Conservation (phyloP, 208 protist genomes). For the Leishmania tropica region DNA sequence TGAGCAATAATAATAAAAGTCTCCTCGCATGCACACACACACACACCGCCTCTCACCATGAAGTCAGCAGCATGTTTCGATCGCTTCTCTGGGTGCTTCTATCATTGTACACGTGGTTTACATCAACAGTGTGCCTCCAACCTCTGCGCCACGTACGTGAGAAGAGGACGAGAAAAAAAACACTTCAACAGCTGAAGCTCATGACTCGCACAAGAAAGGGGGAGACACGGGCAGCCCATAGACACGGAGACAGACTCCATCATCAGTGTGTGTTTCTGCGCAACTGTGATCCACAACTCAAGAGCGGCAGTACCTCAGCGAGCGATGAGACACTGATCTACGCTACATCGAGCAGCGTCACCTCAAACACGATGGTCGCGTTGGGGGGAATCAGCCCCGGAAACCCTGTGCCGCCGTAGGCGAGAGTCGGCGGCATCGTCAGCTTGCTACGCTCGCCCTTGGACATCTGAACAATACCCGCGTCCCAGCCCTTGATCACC, state of each 20-base stretch:
- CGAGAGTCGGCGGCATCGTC: conserved; percentile 88
- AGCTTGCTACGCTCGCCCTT: conserved; percentile 93
- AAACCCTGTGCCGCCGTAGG: conserved; percentile 90
- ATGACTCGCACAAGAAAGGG: neutral
- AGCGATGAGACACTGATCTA: conserved; percentile 24
- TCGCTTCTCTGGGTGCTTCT: neutral
- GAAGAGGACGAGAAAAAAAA: neutral
- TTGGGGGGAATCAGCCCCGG: conserved; percentile 90
- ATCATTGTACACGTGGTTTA: conserved; percentile 4
- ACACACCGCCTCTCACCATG: neutral
- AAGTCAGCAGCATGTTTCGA: neutral
- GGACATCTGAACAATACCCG: conserved; percentile 94
- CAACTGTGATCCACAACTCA: neutral
- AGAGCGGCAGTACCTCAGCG: neutral
- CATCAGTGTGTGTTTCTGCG: neutral
- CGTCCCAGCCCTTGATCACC: conserved; percentile 95
- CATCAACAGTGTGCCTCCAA: neutral
- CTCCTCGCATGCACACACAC: neutral
- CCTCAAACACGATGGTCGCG: conserved; percentile 91
- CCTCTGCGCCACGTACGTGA: neutral
- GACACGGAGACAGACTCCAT: neutral
- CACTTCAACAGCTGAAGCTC: neutral
- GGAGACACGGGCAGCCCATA: neutral
- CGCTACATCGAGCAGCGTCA: conserved; percentile 88
- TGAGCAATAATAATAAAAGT: neutral